Conservation (phyloP, 2,329 filamentous ascomycete species). For the Trichoderma sp. region DNA sequence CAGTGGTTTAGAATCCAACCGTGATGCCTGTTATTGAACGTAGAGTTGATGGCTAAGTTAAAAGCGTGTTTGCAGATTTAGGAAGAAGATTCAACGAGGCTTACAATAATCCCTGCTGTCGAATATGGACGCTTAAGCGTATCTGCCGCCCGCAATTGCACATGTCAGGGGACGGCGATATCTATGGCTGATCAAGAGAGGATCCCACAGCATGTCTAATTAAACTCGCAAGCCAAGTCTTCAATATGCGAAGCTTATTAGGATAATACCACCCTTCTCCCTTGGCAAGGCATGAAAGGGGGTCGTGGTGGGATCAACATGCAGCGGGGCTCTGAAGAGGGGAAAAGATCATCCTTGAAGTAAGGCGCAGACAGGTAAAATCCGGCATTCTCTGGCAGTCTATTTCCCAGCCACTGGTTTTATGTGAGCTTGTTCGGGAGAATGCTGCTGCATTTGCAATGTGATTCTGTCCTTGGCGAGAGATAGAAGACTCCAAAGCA, state of each 20-base stretch:
- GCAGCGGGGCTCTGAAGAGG: background rate
- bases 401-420: background rate
- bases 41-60: background rate
- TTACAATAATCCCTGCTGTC: background rate
- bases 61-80: background rate
- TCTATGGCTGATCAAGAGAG: background rate
- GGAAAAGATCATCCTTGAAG: background rate
- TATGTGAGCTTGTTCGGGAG: background rate
- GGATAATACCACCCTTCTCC: background rate
- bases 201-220: background rate
- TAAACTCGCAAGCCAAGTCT: background rate
- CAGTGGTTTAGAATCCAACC: background rate
- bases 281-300: constrained; percentile 1
- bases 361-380: background rate
- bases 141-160: background rate
- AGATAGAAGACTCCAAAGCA: background rate
- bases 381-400: background rate
- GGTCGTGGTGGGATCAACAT: background rate
- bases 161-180: background rate
- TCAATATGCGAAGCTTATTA: background rate
- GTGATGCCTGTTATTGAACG: background rate
- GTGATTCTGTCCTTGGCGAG: background rate
- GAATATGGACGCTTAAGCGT: background rate
- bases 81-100: background rate
- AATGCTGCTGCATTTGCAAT: background rate